phyloP scores from a whole-genome alignment of 371 early-diverging fungal genomes.

The Nematocida ausubeli region DNA sequence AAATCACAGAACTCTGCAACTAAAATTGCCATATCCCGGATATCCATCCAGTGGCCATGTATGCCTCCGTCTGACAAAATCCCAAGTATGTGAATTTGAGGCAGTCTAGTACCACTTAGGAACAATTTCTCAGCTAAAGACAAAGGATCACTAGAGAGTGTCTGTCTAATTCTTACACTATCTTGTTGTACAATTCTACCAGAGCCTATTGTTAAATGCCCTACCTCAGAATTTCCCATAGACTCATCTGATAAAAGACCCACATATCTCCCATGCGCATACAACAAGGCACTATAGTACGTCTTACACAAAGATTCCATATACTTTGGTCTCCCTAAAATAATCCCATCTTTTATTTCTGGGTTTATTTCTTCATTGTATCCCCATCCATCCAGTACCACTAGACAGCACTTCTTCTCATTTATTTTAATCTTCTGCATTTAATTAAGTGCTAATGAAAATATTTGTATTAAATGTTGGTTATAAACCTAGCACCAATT shows the following conservation, averaged over 20 bases:
- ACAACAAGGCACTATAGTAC: slow-evolving; percentile 70
- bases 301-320: slow-evolving; percentile 49
- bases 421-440: not conserved
- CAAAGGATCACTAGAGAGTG: slow-evolving; percentile 74
- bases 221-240: slow-evolving; percentile 99
- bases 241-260: slow-evolving; percentile 85
- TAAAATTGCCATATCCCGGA: slow-evolving; percentile 75
- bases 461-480: slow-evolving; percentile 25
- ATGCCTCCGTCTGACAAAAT: slow-evolving; percentile 93
- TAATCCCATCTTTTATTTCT: slow-evolving; percentile 50
- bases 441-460: slow-evolving; percentile 7
- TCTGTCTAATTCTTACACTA: slow-evolving; percentile 62
- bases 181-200: slow-evolving; percentile 95
- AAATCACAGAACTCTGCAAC: slow-evolving; percentile 80
- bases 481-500: slow-evolving; percentile 47
- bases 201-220: slow-evolving; percentile 97
- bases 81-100: slow-evolving; percentile 89
- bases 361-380: slow-evolving; percentile 14
- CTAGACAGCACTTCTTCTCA: slow-evolving; percentile 63
- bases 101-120: slow-evolving; percentile 68
- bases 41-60: slow-evolving; percentile 90
- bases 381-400: slow-evolving; percentile 69
- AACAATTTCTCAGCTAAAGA: slow-evolving; percentile 54
- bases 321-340: slow-evolving; percentile 7
- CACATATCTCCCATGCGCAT: slow-evolving; percentile 89